Evolutionary conservation across 106 monocot genomes (phyloP).

Genomic region (Allium fistulosum): DNA sequence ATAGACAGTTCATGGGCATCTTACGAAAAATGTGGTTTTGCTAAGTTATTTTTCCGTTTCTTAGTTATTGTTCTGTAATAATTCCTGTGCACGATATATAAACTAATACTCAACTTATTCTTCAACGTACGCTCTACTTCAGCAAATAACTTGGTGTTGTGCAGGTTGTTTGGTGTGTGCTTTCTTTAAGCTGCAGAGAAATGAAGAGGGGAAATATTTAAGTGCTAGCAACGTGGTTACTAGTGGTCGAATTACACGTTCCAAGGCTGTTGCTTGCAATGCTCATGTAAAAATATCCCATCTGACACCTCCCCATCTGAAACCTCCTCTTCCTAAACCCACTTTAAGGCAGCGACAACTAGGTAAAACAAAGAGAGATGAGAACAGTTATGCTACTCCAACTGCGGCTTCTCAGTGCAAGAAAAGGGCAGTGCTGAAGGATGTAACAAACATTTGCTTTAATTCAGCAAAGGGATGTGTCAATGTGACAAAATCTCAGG

Average conservation of each 20-base stretch:
- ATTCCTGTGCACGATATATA: too few species aligned
- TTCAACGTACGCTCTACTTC: too few species aligned
- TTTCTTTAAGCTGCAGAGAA: conserved; percentile 6
- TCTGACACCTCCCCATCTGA: too few species aligned
- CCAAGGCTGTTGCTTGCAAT: conserved; percentile 41
- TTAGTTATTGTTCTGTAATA: too few species aligned
- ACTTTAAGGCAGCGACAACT: conserved; percentile 18
- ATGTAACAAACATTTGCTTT: conserved; percentile 38
- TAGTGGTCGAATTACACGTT: conserved; percentile 44
- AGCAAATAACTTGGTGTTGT: too few species aligned
- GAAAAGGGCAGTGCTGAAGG: conserved; percentile 39
- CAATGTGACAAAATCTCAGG: conserved; percentile 36
- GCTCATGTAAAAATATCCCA: conserved; percentile 9
- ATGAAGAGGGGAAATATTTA: conserved; percentile 36
- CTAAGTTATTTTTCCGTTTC: too few species aligned
- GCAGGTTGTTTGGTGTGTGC: too few species aligned
- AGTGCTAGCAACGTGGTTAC: conserved; percentile 12
- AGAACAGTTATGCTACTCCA: conserved; percentile 19
- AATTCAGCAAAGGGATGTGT: conserved; percentile 12
- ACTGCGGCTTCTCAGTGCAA: conserved; percentile 25
- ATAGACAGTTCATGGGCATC: too few species aligned
- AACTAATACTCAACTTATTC: too few species aligned
- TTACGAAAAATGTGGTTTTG: too few species aligned
- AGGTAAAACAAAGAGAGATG: conserved; percentile 50
- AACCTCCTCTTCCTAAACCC: neutral